These are phyloP conservation scores for Pulveroboletus sp. DNA, from an alignment of 768 basidiomycete genomes.

Conservation along the genomic window DNA sequence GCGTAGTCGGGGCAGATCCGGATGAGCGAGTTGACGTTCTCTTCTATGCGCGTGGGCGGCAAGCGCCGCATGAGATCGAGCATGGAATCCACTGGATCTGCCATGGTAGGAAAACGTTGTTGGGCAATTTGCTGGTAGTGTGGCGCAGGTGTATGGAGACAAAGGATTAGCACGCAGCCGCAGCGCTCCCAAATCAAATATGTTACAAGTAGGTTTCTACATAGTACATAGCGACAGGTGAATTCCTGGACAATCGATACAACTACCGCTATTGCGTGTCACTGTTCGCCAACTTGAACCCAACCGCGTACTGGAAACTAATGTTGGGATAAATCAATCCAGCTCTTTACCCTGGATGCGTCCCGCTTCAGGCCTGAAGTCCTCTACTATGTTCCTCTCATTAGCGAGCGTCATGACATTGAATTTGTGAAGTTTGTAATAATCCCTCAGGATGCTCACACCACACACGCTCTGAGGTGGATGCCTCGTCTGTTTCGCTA, in stretches of 20 bases:
- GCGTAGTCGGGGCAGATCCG: slow-evolving; percentile 88
- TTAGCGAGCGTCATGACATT: slow-evolving; percentile 76
- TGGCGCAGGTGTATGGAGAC: background rate
- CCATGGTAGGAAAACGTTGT: slow-evolving; percentile 39
- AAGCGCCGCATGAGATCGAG: slow-evolving; percentile 94
- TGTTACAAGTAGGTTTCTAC: too few relatives aligned
- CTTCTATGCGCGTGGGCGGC: slow-evolving; percentile 86
- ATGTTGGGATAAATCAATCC: background rate
- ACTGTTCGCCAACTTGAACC: too few relatives aligned
- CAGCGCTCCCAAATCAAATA: background rate
- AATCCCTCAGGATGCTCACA: slow-evolving; percentile 69
- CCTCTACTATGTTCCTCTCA: slow-evolving; percentile 37
- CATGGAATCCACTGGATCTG: slow-evolving; percentile 85
- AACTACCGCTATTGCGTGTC: too few relatives aligned
- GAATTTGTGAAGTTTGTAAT: slow-evolving; percentile 71
- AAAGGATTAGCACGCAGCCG: too few relatives aligned
- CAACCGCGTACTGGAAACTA: background rate
- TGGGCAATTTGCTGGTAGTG: background rate
- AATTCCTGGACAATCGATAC: too few relatives aligned
- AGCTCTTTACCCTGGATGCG: slow-evolving; percentile 28
- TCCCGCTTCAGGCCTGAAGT: slow-evolving; percentile 32
- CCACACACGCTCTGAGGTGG: slow-evolving; percentile 67
- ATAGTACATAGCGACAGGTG: too few relatives aligned
- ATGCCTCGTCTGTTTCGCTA: background rate
- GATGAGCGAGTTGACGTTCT: slow-evolving; percentile 82